phyloP scores from a whole-genome alignment of 148 eudicot species.

The Camellia sinensis region DNA sequence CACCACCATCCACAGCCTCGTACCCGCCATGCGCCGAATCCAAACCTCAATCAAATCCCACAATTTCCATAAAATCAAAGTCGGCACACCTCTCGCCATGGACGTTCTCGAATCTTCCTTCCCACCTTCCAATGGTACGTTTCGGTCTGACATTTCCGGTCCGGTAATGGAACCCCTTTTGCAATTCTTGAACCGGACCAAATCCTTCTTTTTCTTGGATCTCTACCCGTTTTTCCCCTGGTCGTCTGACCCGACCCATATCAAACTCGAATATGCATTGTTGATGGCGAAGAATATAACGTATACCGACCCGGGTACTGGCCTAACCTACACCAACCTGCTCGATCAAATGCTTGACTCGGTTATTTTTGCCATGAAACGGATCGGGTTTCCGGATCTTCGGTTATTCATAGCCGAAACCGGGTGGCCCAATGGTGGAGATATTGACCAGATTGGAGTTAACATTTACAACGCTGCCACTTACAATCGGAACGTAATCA shows the following conservation, averaged over 20 bases:
- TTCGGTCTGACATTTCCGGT: slow-evolving; percentile 47
- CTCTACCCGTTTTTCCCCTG: slow-evolving; percentile 77
- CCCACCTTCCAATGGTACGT: slow-evolving; percentile 75
- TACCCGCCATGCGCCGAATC: slow-evolving; percentile 77
- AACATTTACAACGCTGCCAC: slow-evolving; percentile 77
- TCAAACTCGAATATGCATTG: slow-evolving; percentile 73
- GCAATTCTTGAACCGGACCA: slow-evolving; percentile 62
- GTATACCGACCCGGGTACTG: slow-evolving; percentile 55
- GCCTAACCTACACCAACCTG: slow-evolving; percentile 57
- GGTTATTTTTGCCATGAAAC: slow-evolving; percentile 62
- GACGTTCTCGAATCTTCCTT: slow-evolving; percentile 61
- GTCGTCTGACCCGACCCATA: slow-evolving; percentile 42
- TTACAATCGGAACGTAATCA: slow-evolving; percentile 67
- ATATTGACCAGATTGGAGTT: slow-evolving; percentile 70
- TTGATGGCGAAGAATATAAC: slow-evolving; percentile 31
- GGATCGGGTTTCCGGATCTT: slow-evolving; percentile 53
- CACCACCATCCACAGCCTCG: slow-evolving; percentile 45
- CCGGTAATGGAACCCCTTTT: slow-evolving; percentile 66
- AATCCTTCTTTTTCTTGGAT: slow-evolving; percentile 79
- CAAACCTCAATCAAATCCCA: slow-evolving; percentile 36
- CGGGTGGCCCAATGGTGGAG: slow-evolving; percentile 92
- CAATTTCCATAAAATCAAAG: slow-evolving; percentile 51
- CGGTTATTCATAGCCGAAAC: slow-evolving; percentile 74
- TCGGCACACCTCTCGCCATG: slow-evolving; percentile 81
- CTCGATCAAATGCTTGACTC: slow-evolving; percentile 88